Percentiles rank a stretch among this genome's conserved stretches.
These are phyloP conservation scores for Globisporangium orthogonon DNA, from an alignment of 352 stramenopile genomes.

Conservation along the genomic window DNA sequence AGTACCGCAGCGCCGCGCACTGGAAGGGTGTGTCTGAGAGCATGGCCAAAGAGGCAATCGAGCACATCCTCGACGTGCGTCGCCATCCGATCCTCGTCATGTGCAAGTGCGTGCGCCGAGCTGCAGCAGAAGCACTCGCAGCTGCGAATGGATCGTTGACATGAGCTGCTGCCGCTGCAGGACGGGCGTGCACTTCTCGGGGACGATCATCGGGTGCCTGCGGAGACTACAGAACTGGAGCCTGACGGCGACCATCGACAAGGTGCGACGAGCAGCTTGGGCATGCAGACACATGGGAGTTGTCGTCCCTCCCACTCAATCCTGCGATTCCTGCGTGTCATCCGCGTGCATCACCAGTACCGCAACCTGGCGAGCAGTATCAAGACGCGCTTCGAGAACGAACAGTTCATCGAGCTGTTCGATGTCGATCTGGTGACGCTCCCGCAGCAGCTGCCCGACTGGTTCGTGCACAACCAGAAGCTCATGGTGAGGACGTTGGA, in stretches of 20 bases:
- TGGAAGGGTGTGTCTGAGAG: conserved; percentile 78
- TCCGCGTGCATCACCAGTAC: conserved; percentile 35
- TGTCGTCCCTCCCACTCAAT: no score
- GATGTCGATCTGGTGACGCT: conserved; percentile 75
- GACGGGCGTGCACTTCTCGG: conserved; percentile 67
- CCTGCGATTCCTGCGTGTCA: background rate
- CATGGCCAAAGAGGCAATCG: conserved; percentile 83
- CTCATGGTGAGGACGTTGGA: conserved; percentile 42
- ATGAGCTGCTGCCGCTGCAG: conserved; percentile 15
- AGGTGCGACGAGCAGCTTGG: conserved; percentile 23
- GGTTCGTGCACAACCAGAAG: conserved; percentile 76
- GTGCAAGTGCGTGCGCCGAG: conserved; percentile 64
- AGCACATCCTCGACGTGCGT: conserved; percentile 76
- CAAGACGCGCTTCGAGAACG: conserved; percentile 86
- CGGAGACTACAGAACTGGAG: conserved; percentile 83
- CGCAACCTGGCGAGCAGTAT: conserved; percentile 80
- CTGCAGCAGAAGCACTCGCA: background rate
- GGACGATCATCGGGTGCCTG: conserved; percentile 78
- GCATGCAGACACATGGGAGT: no score
- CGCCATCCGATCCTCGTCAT: conserved; percentile 80
- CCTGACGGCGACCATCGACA: conserved; percentile 83
- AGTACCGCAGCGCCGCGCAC: conserved; percentile 61
- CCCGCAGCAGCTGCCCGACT: conserved; percentile 66
- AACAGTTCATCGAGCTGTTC: conserved; percentile 88
- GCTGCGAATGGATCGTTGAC: background rate